phyloP scores from a whole-genome alignment of 2,329 filamentous ascomycete genomes.

The Grosmannia penicillata region DNA sequence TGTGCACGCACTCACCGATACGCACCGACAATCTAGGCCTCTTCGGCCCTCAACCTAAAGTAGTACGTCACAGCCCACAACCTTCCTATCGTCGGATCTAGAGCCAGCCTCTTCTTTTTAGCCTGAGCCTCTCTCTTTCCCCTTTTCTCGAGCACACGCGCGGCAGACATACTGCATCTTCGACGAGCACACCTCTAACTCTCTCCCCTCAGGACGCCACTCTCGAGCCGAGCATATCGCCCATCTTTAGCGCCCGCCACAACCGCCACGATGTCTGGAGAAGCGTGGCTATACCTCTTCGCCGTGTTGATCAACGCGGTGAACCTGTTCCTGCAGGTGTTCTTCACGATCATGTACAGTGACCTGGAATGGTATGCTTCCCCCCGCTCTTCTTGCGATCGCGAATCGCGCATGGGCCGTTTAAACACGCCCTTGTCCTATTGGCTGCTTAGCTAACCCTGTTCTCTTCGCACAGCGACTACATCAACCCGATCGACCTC shows the following conservation, averaged over 20 bases:
- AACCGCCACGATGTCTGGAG: constrained; percentile 63
- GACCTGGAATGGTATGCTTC: constrained; percentile 87
- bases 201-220: not conserved
- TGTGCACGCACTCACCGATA: no score
- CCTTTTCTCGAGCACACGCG: no score
- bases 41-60: no score
- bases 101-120: no score
- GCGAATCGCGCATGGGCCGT: not conserved
- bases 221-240: not conserved
- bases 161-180: no score
- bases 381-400: not conserved
- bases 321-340: constrained; percentile 98
- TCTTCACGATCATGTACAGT: constrained; percentile 99
- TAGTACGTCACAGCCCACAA: no score
- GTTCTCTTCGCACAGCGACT: constrained; percentile 50
- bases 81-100: no score
- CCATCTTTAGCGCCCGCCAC: not conserved
- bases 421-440: no score
- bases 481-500: constrained; percentile 99
- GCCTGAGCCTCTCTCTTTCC: no score
- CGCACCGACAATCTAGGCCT: no score
- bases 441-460: no score
- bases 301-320: constrained; percentile 98
- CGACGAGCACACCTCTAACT: not conserved
- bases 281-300: constrained; percentile 96